phyloP scores from a whole-genome alignment of 106 monocot species.

The Allium cepa region DNA sequence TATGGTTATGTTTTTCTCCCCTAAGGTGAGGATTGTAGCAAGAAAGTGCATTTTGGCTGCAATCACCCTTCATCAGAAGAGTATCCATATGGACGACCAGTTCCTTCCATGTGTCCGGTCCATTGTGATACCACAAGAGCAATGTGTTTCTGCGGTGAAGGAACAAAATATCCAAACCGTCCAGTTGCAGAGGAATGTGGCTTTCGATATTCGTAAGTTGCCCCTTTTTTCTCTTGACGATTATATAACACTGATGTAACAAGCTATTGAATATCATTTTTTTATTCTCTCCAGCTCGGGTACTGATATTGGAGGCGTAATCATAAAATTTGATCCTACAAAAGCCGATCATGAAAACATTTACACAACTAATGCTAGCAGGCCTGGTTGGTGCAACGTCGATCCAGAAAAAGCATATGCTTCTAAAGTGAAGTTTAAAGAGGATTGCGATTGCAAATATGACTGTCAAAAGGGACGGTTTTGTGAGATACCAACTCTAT shows the following conservation, averaged over 20 bases:
- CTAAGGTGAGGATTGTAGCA: slow-evolving; percentile 54
- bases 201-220: neutral
- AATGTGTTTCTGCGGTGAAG: slow-evolving; percentile 89
- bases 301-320: slow-evolving; percentile 32
- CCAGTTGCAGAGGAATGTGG: neutral
- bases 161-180: slow-evolving; percentile 80
- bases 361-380: slow-evolving; percentile 62
- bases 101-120: slow-evolving; percentile 74
- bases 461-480: slow-evolving; percentile 65
- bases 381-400: slow-evolving; percentile 87
- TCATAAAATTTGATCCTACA: slow-evolving; percentile 38
- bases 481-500: slow-evolving; percentile 65
- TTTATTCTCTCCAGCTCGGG: slow-evolving; percentile 30
- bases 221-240: too few relatives aligned
- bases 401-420: slow-evolving; percentile 72
- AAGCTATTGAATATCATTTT: neutral
- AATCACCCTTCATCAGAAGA: slow-evolving; percentile 50
- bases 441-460: slow-evolving; percentile 89
- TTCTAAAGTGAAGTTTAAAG: slow-evolving; percentile 60
- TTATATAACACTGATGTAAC: neutral
- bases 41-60: slow-evolving; percentile 49
- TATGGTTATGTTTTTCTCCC: slow-evolving; percentile 3
- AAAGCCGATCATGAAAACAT: slow-evolving; percentile 60
- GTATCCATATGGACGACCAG: slow-evolving; percentile 44
- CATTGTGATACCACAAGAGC: slow-evolving; percentile 80